Base-by-base conservation (phyloP, 768 basidiomycete genomes). In the Lactarius evosmus region DNA sequence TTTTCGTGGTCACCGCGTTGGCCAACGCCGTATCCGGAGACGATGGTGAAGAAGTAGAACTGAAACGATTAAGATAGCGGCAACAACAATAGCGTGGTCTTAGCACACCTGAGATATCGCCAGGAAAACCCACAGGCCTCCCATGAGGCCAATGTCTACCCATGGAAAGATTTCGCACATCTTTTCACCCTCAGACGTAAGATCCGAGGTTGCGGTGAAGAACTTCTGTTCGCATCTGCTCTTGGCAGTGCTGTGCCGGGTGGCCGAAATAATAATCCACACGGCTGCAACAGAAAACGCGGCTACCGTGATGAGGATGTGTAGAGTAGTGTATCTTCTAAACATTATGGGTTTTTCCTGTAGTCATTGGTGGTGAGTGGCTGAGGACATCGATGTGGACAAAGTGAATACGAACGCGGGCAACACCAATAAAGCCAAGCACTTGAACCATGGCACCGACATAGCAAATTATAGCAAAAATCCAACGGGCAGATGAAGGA, bases 61-160 rank as follows among this genome's bases (percentile, higher is more conserved):
- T 91, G 58, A 34, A 53, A 17, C 61, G 44, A 56, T 40, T 62
- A 54, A 67, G 75, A 75, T 52, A 79, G 61, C 7, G 80, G 74
- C 44, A 79, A 56, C 29, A 75, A 61, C 30, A 56, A 50, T 16
- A 63, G 55, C 16, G 46, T 8, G n/a, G 56, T 49, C 25, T 7
- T 49, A 61, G 69, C 86, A 69, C 74, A 88, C 89, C 74, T 96
- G 93, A 38, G 91, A 77, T 65, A 88, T 78, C n/a, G 82, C 83
- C 30, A 97, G 78, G 17, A 97, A 71, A 11, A 90, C 75, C 91
- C 95, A 98, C 7, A 97, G 78, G 8, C 84, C 92, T 22, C 81
- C 89, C 93, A 98, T 95, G 61, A 98, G 77, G 40, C 95, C 95
- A 16, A 97, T 79, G 70, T 91, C 90, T 11, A 93, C 90, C 92